These are phyloP conservation scores for Chondrostereum purpureum DNA, from an alignment of 1,284 basidiomycete genomes.

Conservation along the genomic window DNA sequence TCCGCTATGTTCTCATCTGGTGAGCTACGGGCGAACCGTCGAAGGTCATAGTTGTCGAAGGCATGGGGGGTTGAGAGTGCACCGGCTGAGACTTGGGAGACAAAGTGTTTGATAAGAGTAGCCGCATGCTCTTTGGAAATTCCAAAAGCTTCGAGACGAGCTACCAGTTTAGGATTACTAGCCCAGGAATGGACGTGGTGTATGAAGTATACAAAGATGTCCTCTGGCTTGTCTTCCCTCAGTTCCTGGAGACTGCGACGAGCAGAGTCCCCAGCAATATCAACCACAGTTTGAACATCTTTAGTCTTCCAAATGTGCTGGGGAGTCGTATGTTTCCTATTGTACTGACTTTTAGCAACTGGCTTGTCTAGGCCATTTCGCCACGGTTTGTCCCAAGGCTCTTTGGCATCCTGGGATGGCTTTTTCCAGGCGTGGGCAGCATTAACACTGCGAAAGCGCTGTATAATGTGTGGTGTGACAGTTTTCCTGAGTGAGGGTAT, in stretches of 20 bases:
- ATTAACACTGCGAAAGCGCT: too few species aligned
- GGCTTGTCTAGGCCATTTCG: too few species aligned
- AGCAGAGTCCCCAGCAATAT: too few species aligned
- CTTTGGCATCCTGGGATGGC: too few species aligned
- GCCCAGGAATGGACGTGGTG: not conserved
- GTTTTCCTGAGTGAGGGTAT: too few species aligned
- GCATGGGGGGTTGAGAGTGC: constrained; percentile 11
- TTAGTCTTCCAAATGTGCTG: too few species aligned
- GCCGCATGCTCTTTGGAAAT: not conserved
- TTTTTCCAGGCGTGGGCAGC: too few species aligned
- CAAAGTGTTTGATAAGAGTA: not conserved
- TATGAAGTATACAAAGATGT: not conserved
- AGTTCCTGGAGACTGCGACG: not conserved
- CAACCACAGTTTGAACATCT: too few species aligned
- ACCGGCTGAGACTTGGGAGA: not conserved
- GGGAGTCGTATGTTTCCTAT: too few species aligned
- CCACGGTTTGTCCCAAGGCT: too few species aligned
- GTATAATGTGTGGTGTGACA: too few species aligned
- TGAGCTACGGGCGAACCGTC: constrained; percentile 25
- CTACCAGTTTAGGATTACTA: not conserved
- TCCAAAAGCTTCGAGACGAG: not conserved
- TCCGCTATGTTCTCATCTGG: constrained; percentile 7
- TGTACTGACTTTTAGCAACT: too few species aligned
- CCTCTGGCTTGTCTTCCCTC: not conserved
- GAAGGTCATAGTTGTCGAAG: constrained; percentile 29